Evolutionary conservation across 1,284 basidiomycete genomes (phyloP).

Genomic region (Schizophyllum commune): DNA sequence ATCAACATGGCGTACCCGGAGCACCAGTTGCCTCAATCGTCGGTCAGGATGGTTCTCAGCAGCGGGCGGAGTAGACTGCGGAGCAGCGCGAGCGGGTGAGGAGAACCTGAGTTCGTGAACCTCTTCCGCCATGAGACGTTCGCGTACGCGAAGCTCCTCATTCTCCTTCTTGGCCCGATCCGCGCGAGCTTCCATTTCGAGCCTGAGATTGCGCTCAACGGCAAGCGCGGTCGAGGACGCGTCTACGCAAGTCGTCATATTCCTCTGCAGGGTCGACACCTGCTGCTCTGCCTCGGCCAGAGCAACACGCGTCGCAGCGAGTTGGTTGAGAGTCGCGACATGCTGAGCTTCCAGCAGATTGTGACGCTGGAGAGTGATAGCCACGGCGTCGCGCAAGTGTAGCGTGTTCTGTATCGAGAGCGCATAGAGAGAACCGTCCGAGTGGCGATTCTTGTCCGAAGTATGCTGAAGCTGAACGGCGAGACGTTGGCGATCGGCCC

Average conservation of each 20-base stretch:
- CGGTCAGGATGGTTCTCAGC: not conserved
- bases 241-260: conserved; percentile 19
- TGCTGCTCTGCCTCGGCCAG: not conserved
- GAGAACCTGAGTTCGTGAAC: not conserved
- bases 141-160: not conserved
- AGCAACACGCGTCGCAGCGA: not conserved
- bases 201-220: conserved; percentile 18
- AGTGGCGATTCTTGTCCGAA: not conserved
- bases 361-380: not conserved
- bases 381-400: not conserved
- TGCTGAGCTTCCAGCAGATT: not conserved
- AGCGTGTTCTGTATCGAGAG: not conserved
- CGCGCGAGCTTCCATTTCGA: conserved; percentile 15
- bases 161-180: conserved; percentile 13
- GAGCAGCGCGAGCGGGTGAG: no score
- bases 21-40: not conserved
- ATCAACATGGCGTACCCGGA: not conserved
- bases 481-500: conserved; percentile 11
- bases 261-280: conserved; percentile 14
- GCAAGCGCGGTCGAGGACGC: conserved; percentile 18
- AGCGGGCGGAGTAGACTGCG: not conserved
- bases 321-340: not conserved
- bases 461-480: not conserved
- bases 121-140: not conserved
- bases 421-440: not conserved